phyloP scores from a whole-genome alignment of 2,329 filamentous ascomycete species.

The Atkinsonella texensis region DNA sequence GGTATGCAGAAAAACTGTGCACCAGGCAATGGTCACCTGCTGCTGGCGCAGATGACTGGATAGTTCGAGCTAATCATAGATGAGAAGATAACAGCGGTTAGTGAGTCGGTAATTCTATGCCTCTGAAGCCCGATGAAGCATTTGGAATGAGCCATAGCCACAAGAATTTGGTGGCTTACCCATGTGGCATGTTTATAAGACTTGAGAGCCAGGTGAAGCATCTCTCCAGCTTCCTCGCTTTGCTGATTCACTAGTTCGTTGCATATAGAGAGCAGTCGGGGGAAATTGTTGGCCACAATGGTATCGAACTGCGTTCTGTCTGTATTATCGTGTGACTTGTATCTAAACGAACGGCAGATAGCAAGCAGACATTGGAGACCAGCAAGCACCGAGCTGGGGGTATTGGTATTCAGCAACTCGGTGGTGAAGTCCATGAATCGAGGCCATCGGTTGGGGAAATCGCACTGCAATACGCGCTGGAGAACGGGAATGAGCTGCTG shows the following conservation, averaged over 20 bases:
- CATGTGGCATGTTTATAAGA: conserved; percentile 98
- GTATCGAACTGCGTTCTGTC: conserved; percentile 78
- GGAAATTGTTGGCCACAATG: conserved; percentile 86
- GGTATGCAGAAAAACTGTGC: conserved; percentile 83
- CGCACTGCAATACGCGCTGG: conserved; percentile 89
- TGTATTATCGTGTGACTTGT: conserved; percentile 70
- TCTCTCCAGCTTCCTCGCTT: conserved; percentile 89
- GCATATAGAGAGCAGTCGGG: conserved; percentile 74
- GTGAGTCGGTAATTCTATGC: background rate
- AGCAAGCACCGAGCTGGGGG: conserved; percentile 77
- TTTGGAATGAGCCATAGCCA: background rate
- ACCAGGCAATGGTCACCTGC: conserved; percentile 85
- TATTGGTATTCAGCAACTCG: conserved; percentile 76
- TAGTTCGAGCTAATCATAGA: conserved; percentile 61
- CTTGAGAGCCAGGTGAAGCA: conserved; percentile 90
- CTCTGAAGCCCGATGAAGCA: background rate
- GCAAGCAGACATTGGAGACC: conserved; percentile 89
- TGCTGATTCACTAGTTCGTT: conserved; percentile 82
- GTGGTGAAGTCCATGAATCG: conserved; percentile 88
- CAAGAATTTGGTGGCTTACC: conserved; percentile 31
- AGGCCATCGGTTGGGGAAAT: conserved; percentile 92
- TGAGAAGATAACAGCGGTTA: background rate
- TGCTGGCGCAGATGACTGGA: conserved; percentile 66
- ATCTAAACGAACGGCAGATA: conserved; percentile 90
- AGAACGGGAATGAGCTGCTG: conserved; percentile 89